Conservation (phyloP, 495 filamentous ascomycete species). For the Acidiella bohemica region DNA sequence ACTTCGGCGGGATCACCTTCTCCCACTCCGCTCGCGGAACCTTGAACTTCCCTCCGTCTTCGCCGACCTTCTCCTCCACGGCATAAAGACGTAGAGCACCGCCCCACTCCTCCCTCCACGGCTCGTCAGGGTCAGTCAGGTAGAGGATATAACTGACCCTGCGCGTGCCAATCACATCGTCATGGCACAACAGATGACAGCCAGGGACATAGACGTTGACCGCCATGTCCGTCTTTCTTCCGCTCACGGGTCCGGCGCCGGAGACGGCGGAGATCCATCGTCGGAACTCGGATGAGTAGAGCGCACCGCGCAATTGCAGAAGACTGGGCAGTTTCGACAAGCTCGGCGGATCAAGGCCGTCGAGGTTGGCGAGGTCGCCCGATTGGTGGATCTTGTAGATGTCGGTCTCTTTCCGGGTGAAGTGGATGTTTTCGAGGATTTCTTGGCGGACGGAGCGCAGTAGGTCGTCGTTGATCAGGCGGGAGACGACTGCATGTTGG, state of each 20-base stretch:
- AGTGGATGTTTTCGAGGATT: constrained; percentile 75
- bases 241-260: constrained; percentile 71
- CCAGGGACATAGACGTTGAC: constrained; percentile 97
- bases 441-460: constrained; percentile 79
- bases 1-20: constrained; percentile 64
- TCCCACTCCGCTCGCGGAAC: constrained; percentile 58
- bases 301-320: constrained; percentile 71
- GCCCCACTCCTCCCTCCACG: constrained; percentile 90
- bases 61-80: constrained; percentile 46
- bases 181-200: constrained; percentile 89
- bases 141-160: constrained; percentile 95
- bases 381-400: constrained; percentile 99
- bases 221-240: constrained; percentile 96
- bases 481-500: constrained; percentile 77
- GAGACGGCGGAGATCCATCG: constrained; percentile 76
- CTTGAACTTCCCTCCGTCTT: constrained; percentile 45
- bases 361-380: constrained; percentile 90
- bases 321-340: constrained; percentile 73
- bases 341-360: constrained; percentile 74
- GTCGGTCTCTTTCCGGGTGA: constrained; percentile 97
- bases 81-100: constrained; percentile 85
- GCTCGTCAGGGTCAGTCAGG: constrained; percentile 77
- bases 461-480: constrained; percentile 62
- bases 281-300: constrained; percentile 84
- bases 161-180: constrained; percentile 93